These are phyloP conservation scores for Gracilaria vermiculophylla DNA, from an alignment of 23 red algal species.

Conservation along the genomic window DNA sequence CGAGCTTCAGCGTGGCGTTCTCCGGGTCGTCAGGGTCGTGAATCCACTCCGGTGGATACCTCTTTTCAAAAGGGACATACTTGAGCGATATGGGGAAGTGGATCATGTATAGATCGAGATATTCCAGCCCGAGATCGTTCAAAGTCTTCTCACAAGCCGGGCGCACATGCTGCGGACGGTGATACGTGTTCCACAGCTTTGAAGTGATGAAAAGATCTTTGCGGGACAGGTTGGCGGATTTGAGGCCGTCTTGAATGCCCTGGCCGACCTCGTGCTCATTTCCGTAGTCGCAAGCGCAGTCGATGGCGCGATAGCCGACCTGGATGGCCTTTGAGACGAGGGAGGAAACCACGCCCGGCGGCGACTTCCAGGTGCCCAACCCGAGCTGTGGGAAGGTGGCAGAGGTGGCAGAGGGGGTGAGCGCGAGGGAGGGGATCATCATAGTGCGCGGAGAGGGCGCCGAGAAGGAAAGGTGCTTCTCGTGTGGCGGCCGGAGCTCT, in stretches of 20 bases:
- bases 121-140: slow-evolving; percentile 64
- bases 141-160: slow-evolving; percentile 70
- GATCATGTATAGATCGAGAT: slow-evolving; percentile 84
- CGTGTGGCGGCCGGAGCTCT: background rate
- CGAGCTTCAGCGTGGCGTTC: slow-evolving; percentile 22
- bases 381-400: slow-evolving; percentile 44
- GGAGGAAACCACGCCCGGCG: slow-evolving; percentile 33
- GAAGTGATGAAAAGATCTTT: slow-evolving; percentile 80
- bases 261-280: slow-evolving; percentile 82
- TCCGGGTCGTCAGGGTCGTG: slow-evolving; percentile 29
- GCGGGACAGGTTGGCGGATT: slow-evolving; percentile 19
- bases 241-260: slow-evolving; percentile 48
- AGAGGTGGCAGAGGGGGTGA: background rate
- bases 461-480: too few species aligned
- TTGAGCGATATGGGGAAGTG: slow-evolving; percentile 78
- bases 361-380: slow-evolving; percentile 86
- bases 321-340: slow-evolving; percentile 51
- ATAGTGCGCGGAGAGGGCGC: too few species aligned
- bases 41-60: slow-evolving; percentile 70
- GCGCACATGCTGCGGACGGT: slow-evolving; percentile 67
- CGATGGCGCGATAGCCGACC: slow-evolving; percentile 75
- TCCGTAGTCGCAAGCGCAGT: slow-evolving; percentile 84
- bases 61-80: slow-evolving; percentile 36
- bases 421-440: slow-evolving; percentile 22
- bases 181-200: slow-evolving; percentile 92